Evolutionary conservation across 2,329 filamentous ascomycete species (phyloP).

Genomic region (Alternaria rosae): DNA sequence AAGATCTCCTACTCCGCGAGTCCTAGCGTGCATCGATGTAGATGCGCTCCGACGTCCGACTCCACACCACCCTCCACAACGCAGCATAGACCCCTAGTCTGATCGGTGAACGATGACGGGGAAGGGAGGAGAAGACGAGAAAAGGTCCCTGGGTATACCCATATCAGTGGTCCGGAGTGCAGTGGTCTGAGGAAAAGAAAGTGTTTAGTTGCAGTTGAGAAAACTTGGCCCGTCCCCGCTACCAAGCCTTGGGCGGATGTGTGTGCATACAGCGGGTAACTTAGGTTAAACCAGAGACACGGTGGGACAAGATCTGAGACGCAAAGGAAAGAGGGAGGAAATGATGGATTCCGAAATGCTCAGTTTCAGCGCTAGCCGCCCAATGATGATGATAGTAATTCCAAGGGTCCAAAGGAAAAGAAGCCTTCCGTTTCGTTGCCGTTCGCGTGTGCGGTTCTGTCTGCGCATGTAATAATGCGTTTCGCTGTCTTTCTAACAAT

Average conservation of each 20-base stretch:
- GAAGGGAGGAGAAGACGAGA: background rate
- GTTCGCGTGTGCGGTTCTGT: background rate
- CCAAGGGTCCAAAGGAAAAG: background rate
- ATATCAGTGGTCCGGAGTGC: background rate
- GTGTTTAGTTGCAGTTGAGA: background rate
- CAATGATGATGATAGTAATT: constrained; percentile 29
- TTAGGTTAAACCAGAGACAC: background rate
- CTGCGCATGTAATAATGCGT: background rate
- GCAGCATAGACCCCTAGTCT: background rate
- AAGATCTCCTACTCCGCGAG: background rate
- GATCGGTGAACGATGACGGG: constrained; percentile 3
- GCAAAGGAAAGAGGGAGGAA: constrained; percentile 12
- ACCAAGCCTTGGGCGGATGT: background rate
- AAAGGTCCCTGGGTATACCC: background rate
- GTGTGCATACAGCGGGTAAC: background rate
- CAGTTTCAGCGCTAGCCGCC: constrained; percentile 38
- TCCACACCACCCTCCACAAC: constrained; percentile 4
- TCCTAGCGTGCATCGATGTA: background rate
- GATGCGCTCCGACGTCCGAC: background rate
- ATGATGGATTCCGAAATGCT: constrained; percentile 21
- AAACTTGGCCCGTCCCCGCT: background rate
- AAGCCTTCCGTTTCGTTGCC: constrained; percentile 4
- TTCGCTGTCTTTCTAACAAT: background rate
- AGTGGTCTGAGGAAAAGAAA: background rate
- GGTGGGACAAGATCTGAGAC: constrained; percentile 3